These are phyloP conservation scores for Rhododendron kiyosumense DNA, from an alignment of 148 eudicot species.

Conservation along the genomic window DNA sequence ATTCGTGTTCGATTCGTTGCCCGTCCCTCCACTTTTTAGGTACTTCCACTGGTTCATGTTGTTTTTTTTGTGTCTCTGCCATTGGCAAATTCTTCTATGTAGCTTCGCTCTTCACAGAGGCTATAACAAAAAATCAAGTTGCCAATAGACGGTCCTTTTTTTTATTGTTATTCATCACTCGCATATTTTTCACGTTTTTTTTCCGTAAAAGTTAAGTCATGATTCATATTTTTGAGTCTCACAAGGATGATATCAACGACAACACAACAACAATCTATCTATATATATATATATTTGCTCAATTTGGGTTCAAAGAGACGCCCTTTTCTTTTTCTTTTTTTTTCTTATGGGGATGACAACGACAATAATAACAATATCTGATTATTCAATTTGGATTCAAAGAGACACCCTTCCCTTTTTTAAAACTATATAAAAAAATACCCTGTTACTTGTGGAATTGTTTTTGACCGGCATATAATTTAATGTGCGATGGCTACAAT, in stretches of 20 bases:
- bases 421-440: too few species aligned
- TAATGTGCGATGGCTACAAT: neutral
- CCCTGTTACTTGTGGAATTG: neutral
- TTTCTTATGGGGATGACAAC: too few species aligned
- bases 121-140: neutral
- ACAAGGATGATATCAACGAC: too few species aligned
- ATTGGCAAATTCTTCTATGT: neutral
- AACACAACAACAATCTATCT: neutral
- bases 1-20: conserved; percentile 47
- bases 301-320: neutral
- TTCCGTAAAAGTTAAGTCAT: neutral
- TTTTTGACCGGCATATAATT: neutral
- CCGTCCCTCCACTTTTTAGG: conserved; percentile 88
- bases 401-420: neutral
- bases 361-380: too few species aligned
- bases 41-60: conserved; percentile 14
- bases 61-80: neutral
- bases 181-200: neutral
- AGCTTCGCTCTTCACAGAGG: neutral
- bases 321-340: too few species aligned
- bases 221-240: neutral
- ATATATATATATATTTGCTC: neutral
- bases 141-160: neutral
- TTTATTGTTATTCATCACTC: neutral
- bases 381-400: too few species aligned